A percentile compares a stretch with the other conserved stretches of the same genome.
Evolutionary conservation across 352 stramenopile species (phyloP).

Genomic region (Phytophthora foliorum): DNA sequence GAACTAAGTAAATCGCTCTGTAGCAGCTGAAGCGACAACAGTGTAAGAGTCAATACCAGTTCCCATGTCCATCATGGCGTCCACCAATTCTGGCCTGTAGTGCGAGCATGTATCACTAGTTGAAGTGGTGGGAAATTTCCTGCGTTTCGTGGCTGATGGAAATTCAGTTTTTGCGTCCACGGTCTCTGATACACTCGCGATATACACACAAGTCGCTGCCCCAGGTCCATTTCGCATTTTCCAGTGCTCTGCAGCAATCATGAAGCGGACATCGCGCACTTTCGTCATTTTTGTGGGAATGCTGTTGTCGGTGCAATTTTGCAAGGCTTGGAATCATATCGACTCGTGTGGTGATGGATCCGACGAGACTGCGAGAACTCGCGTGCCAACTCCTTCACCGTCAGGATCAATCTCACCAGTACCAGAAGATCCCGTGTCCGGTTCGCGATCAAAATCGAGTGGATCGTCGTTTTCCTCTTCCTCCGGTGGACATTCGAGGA

Average conservation of each 20-base stretch:
- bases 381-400: slow-evolving; percentile 23
- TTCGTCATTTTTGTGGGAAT: not conserved
- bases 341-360: slow-evolving; percentile 27
- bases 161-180: slow-evolving; percentile 34
- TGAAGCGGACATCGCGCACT: slow-evolving; percentile 7
- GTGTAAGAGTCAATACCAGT: slow-evolving; percentile 5
- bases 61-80: slow-evolving; percentile 7
- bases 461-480: slow-evolving; percentile 30
- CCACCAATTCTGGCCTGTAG: slow-evolving; percentile 14
- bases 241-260: slow-evolving; percentile 6
- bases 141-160: slow-evolving; percentile 27
- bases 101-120: slow-evolving; percentile 1
- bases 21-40: not conserved
- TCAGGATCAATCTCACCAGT: slow-evolving; percentile 3
- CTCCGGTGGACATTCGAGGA: not conserved
- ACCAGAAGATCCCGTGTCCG: not conserved
- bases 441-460: slow-evolving; percentile 16
- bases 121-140: slow-evolving; percentile 21
- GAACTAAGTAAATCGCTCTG: not conserved
- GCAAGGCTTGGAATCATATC: not conserved
- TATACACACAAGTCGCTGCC: slow-evolving; percentile 7
- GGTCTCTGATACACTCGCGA: slow-evolving; percentile 9
- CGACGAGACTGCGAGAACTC: not conserved
- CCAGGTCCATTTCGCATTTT: slow-evolving; percentile 20
- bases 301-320: slow-evolving; percentile 11